Base-by-base conservation (phyloP, 1,284 basidiomycete species). In the Heliocybe sulcata region DNA sequence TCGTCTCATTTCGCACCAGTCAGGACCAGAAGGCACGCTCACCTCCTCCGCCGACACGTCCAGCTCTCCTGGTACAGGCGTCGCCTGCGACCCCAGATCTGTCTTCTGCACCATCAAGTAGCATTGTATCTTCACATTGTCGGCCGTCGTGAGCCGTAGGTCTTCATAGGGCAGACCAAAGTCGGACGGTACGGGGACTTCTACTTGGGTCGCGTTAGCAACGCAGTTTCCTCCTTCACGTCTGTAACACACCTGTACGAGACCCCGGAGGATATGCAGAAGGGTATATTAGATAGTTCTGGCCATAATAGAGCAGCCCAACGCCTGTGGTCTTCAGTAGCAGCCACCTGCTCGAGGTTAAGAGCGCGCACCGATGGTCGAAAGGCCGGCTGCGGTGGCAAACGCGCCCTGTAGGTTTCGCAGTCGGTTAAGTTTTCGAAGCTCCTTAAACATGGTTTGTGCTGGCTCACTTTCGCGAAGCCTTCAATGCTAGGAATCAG, bases 241-340 rank as follows among this genome's bases (percentile, higher is more conserved):
- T 35, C 11, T 8, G 22, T 16, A 16, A 19, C 53, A 11, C 56
- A 90, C 91, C 77, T 61, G 74, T 83, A 33, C 92, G 75, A n/a
- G 92, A 92, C 2, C 91, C 92, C 22, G 83, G 78, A 11, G 92
- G 92, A 61, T 89, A 87, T n/a, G 87, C 83, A 25, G 91, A 85
- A 0, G 93, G 94, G 66, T 96, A 96, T 65, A 96, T 94, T 53
- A 96, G 76, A 59, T 81, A 87, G 65, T 87, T 87, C 68, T 96
- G 93, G 35, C 89, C 89, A 63, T 91, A 94, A 65, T 86, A 92
- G 31, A 92, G 79, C 35, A 94, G 75, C 6, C 88, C 88, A 45
- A 82, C 78, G 55, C 85, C 88, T 83, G 67, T 45, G 51, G 57
- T 29, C 53, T 45, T 35, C 54, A 23, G 49, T 57, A 48, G 31